Base-by-base conservation (phyloP, 176 grass and related monocot species). In the Hsuehochloa calcarea region DNA sequence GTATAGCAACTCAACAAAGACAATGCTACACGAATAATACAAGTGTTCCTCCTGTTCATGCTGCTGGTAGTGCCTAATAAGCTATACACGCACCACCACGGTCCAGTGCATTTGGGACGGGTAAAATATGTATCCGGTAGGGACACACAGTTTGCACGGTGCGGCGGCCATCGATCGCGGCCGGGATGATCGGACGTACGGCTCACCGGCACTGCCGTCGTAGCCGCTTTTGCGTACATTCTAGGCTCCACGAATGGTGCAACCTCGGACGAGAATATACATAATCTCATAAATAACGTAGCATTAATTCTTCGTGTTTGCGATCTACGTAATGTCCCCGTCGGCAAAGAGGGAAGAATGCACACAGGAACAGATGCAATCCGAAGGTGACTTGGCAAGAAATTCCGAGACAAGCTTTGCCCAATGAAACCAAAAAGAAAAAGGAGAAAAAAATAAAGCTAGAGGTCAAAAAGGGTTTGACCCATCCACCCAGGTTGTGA, bases 401-500 rank as follows among this genome's bases (percentile, higher is more conserved):
- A 64, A 74, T 31, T 70, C 38, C 3, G 23, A 22, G 41, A 71
- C 54, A 55, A 55, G 35, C 41, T 65, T 45, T 27, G 41, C 38
- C 69, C 29, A 45, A 10, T 39, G 52, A 27, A 90, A 50, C 23
- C 11, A 83, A 61, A 35, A 81, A 39, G 12, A 8, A 58, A 31
- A 63, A 58, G 0, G 22, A 49, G n/a, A 46, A 26, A 39, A 44
- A 10, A 15, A 62, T 39, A 67, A 68, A 82, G 65, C 7, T 31
- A 0, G 22, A 44, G 54, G 88, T 77, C 66, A 79, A 78, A 67
- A 66, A 20, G 4, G 31, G 75, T 79, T 84, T 90, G 89, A 90
- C 89, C 75, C 74, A 11, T 87, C 68, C 85, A 87, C 89, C 75
- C 74, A 87, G 68, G 68, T 41, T 52, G 74, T 60, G 80, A 87